A percentile compares a stretch with the other conserved stretches of the same genome.
Conservation (phyloP, 1,284 basidiomycete species). For the Coniferiporia sulphurascens region DNA sequence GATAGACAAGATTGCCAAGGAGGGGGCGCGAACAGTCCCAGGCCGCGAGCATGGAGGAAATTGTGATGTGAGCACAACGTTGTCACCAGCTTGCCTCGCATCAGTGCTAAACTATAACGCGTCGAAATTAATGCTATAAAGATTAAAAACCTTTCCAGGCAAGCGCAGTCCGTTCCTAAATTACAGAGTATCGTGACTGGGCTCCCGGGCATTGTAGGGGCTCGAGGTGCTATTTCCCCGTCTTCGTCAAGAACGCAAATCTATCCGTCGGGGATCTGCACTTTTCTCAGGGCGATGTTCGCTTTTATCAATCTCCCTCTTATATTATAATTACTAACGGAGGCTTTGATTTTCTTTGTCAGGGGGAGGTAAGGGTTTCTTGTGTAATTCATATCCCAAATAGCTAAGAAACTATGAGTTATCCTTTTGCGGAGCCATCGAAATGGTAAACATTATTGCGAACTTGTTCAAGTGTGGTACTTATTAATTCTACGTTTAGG, state of each 20-base stretch:
- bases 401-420: slow-evolving; percentile 34
- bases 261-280: slow-evolving; percentile 78
- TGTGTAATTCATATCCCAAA: not conserved
- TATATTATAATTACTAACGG: not conserved
- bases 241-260: slow-evolving; percentile 73
- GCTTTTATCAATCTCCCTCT: slow-evolving; percentile 20
- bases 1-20: slow-evolving; percentile 50
- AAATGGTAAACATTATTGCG: slow-evolving; percentile 45
- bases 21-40: slow-evolving; percentile 74
- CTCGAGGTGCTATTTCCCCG: slow-evolving; percentile 72
- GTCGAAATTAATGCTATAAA: slow-evolving; percentile 23
- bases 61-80: slow-evolving; percentile 53
- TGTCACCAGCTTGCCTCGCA: not conserved
- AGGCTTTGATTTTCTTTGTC: slow-evolving; percentile 9
- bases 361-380: slow-evolving; percentile 49
- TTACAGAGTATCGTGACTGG: not conserved
- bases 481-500: slow-evolving; percentile 36
- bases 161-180: slow-evolving; percentile 20
- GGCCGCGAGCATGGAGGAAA: slow-evolving; percentile 82
- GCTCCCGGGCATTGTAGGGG: slow-evolving; percentile 35
- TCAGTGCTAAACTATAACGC: not conserved
- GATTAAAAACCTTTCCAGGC: slow-evolving; percentile 74
- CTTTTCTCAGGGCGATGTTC: slow-evolving; percentile 76
- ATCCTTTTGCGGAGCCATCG: slow-evolving; percentile 76
- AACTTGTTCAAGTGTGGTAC: not conserved